Evolutionary conservation across 1,284 basidiomycete species (phyloP).

Genomic region (Exobasidium cylindrosporum): DNA sequence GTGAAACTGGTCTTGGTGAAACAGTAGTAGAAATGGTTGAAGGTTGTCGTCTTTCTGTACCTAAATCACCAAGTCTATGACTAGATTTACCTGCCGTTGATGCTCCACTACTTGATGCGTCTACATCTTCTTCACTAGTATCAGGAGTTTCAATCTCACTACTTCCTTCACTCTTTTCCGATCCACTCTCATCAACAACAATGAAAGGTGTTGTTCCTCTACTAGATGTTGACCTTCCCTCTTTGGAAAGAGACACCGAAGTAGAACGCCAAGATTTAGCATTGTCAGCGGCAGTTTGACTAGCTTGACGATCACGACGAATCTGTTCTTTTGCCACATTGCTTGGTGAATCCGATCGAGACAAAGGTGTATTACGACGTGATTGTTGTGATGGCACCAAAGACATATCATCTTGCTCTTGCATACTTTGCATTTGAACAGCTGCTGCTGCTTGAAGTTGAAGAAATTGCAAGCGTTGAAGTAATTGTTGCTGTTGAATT

Average conservation of each 20-base stretch:
- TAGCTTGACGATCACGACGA: conserved; percentile 5
- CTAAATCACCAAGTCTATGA: not conserved
- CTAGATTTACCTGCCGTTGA: not conserved
- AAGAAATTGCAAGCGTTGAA: conserved; percentile 18
- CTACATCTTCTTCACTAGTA: conserved; percentile 44
- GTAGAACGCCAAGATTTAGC: conserved; percentile 33
- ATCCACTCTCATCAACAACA: conserved; percentile 44
- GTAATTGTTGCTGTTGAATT: conserved; percentile 8
- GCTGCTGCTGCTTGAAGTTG: conserved; percentile 14
- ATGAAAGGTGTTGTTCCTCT: conserved; percentile 31
- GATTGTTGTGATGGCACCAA: too few species aligned
- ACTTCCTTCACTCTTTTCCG: conserved; percentile 21
- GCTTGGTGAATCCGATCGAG: conserved; percentile 14
- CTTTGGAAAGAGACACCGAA: conserved; percentile 2
- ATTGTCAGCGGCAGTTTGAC: conserved; percentile 21
- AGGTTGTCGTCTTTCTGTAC: not conserved
- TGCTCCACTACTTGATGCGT: conserved; percentile 26
- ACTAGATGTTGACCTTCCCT: too few species aligned
- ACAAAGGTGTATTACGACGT: not conserved
- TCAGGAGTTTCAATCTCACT: conserved; percentile 42
- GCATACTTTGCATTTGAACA: conserved; percentile 5
- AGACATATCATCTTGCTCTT: conserved; percentile 8
- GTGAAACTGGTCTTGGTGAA: conserved; percentile 27
- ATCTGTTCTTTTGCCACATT: conserved; percentile 18
- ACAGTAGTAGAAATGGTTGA: not conserved